phyloP scores from a whole-genome alignment of 2,329 filamentous ascomycete species.

The Sordariomycetes sp. region DNA sequence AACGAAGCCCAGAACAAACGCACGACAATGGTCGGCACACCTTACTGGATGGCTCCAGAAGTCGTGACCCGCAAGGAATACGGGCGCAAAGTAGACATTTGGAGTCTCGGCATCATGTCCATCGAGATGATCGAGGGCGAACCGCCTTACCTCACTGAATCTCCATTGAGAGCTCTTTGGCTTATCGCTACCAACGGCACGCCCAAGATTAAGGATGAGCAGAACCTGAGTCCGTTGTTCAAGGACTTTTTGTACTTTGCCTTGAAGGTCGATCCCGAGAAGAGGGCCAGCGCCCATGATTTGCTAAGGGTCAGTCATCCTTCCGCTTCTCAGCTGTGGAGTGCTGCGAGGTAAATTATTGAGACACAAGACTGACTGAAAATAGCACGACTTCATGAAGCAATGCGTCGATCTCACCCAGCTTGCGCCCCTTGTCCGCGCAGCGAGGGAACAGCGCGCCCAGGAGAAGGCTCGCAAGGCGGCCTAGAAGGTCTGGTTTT shows the following conservation, averaged over 20 bases:
- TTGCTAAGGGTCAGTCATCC: slow-evolving; percentile 67
- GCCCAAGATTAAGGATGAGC: slow-evolving; percentile 87
- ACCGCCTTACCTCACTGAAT: slow-evolving; percentile 92
- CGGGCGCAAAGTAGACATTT: slow-evolving; percentile 96
- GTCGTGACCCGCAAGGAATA: slow-evolving; percentile 97
- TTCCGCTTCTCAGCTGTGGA: slow-evolving; percentile 1
- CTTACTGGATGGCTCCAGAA: slow-evolving; percentile 99
- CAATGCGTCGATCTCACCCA: slow-evolving; percentile 64
- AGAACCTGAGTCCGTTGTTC: slow-evolving; percentile 72
- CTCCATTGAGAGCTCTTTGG: slow-evolving; percentile 84
- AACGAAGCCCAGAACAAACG: slow-evolving; percentile 96
- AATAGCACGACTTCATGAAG: slow-evolving; percentile 73
- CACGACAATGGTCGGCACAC: slow-evolving; percentile 97
- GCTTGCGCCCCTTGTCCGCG: slow-evolving; percentile 77
- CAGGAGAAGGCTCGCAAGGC: slow-evolving; percentile 73
- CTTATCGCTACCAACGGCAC: slow-evolving; percentile 96
- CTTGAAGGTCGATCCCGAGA: slow-evolving; percentile 93
- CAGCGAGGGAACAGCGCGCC: slow-evolving; percentile 74
- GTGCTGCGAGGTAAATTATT: not conserved
- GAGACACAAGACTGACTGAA: not conserved
- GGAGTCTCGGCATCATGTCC: slow-evolving; percentile 97
- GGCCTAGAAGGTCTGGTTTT: too few relatives aligned
- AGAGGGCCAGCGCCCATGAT: slow-evolving; percentile 90
- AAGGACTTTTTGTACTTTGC: slow-evolving; percentile 88
- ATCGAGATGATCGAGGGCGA: slow-evolving; percentile 99